Conservation (phyloP, 352 stramenopile genomes). For the Phytophthora pini region DNA sequence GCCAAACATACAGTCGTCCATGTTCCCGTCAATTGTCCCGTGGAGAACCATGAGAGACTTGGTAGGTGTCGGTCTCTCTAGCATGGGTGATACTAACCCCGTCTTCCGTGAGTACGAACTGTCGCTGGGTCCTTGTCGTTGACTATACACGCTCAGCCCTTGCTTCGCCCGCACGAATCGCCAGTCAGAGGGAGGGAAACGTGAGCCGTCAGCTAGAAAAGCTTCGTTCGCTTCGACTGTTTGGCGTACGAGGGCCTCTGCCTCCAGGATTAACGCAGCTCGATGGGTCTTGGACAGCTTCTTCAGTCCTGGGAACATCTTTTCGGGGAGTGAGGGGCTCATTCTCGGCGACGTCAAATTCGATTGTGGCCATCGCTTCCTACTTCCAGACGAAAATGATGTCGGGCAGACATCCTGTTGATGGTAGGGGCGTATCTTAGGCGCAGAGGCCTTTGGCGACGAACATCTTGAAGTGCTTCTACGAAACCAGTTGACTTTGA, state of each 20-base stretch:
- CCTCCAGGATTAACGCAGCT: constrained; percentile 40
- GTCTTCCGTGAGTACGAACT: constrained; percentile 4
- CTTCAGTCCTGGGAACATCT: constrained; percentile 38
- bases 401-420: background rate
- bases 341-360: constrained; percentile 11
- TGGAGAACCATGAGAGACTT: constrained; percentile 52
- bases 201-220: constrained; percentile 32
- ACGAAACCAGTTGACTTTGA: constrained; percentile 9
- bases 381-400: background rate
- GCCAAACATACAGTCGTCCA: constrained; percentile 62
- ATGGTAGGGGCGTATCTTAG: constrained; percentile 16
- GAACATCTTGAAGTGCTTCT: constrained; percentile 1
- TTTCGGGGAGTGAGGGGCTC: constrained; percentile 46
- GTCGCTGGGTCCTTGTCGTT: constrained; percentile 7
- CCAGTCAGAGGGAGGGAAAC: constrained; percentile 43
- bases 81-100: constrained; percentile 5
- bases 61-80: background rate
- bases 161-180: constrained; percentile 47
- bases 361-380: background rate
- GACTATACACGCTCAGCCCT: constrained; percentile 40
- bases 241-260: constrained; percentile 44
- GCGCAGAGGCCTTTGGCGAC: background rate
- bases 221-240: constrained; percentile 50
- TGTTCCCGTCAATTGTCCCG: constrained; percentile 45
- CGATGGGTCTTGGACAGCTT: constrained; percentile 33